Evolutionary conservation across 768 basidiomycete genomes (phyloP), one percentile per base, ranked within the genome.

Genomic region (Xanthoconium stramineum): DNA sequence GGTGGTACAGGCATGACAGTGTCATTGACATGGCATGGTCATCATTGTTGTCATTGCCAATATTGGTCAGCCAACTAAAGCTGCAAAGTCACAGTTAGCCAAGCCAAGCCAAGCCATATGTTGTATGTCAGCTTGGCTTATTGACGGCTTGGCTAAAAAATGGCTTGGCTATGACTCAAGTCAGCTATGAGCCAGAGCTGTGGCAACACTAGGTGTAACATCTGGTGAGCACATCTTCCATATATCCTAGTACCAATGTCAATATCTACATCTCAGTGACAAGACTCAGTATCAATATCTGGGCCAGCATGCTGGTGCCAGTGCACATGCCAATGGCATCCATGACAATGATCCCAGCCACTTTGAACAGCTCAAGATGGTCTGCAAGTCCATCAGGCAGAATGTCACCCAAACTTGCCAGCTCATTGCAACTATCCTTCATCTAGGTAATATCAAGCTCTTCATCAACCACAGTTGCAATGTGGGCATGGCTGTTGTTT

Each of bases 401-500:
- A 88, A 94, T 59, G 94, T 99, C 52, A 94, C 95, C 0, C 94
- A 97, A 68, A 89, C 94, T 0, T 98, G 93, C 69, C 96, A 98
- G 70, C 83, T 98, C 47, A 71, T 98, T 50, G 95, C 97, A 13
- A 91, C 94, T 40, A 98, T 99, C 69, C 83, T 98, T 30, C 97
- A 98, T 67, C 84, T 98, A 29, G 96, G 97, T 30, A 96, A 98
- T 66, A 81, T 99, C 61, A 91, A 97, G 65, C 98, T 98, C 71
- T 86, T 78, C 15, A 79, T 90, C 57, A 94, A 96, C 70, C 82
- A 88, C 10, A 75, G 80, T 58, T 81, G 88, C 15, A 94, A 97
- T 63, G 88, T 93, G 67, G 96, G 97, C 60, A 92, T 92, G 1
- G 94, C 97, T 4, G 88, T 95, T 29, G 93, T 98, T 3, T 83